Evolutionary conservation across 495 filamentous ascomycete species (phyloP).

Genomic region (Hapsidospora chrysogenum): DNA sequence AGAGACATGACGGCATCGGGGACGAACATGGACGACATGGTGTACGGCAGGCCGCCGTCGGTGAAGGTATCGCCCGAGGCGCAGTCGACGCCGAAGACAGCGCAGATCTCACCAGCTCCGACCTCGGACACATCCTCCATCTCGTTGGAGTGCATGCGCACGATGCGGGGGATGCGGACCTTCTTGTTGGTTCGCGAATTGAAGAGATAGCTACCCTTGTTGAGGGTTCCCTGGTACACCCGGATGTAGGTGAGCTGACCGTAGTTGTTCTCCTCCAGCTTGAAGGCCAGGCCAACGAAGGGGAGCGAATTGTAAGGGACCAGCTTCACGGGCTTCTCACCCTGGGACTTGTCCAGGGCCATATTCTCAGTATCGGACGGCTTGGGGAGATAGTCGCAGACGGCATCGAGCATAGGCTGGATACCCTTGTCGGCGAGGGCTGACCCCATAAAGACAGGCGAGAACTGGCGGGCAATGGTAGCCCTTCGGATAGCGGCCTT

Average conservation of each 20-base stretch:
- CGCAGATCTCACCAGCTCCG: constrained; percentile 92
- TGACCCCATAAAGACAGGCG: constrained; percentile 90
- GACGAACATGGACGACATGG: constrained; percentile 97
- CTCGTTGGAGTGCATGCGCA: constrained; percentile 98
- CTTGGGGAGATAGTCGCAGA: constrained; percentile 92
- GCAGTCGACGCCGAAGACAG: constrained; percentile 96
- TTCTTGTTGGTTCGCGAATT: constrained; percentile 92
- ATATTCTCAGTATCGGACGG: constrained; percentile 79
- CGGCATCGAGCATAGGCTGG: constrained; percentile 93
- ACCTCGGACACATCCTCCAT: constrained; percentile 94
- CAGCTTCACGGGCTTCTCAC: constrained; percentile 67
- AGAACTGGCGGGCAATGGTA: constrained; percentile 80
- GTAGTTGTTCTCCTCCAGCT: constrained; percentile 97
- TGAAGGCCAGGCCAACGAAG: constrained; percentile 94
- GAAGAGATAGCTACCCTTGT: constrained; percentile 77
- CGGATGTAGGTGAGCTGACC: constrained; percentile 97
- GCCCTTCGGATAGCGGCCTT: constrained; percentile 79
- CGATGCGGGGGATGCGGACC: constrained; percentile 91
- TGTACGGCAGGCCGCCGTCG: constrained; percentile 82
- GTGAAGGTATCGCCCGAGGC: constrained; percentile 98
- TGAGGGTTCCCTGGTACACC: constrained; percentile 88
- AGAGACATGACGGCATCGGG: constrained; percentile 96
- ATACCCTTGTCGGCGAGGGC: constrained; percentile 89
- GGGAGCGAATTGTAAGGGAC: constrained; percentile 84
- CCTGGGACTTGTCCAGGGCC: constrained; percentile 66